A percentile compares a stretch with the other conserved stretches of the same genome.
phyloP scores from a whole-genome alignment of 2,329 filamentous ascomycete species.

The Elsinoe batatas region DNA sequence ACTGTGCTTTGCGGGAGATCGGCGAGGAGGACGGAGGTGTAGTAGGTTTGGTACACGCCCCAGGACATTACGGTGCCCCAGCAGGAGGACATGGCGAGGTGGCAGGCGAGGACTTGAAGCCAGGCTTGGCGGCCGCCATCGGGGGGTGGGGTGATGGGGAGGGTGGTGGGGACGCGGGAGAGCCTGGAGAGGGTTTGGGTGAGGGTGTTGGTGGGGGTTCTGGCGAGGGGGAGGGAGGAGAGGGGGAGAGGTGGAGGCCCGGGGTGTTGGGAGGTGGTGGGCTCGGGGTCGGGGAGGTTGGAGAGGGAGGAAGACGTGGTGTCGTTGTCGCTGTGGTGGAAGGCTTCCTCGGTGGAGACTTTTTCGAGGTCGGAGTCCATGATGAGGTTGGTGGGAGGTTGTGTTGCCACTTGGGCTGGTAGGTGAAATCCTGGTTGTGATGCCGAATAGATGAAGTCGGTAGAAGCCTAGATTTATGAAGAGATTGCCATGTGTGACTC shows the following conservation, averaged over 20 bases:
- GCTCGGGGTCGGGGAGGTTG: not conserved
- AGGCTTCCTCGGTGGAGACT: not conserved
- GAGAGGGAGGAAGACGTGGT: not conserved
- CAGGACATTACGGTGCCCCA: slow-evolving; percentile 34
- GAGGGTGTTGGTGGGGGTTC: not conserved
- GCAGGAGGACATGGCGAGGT: slow-evolving; percentile 22
- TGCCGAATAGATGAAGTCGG: too few relatives aligned
- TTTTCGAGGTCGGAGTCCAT: slow-evolving; percentile 4
- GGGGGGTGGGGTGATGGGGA: slow-evolving; percentile 26
- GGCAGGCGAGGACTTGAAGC: slow-evolving; percentile 29
- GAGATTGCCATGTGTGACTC: not conserved
- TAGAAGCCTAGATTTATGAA: not conserved
- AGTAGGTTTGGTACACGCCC: slow-evolving; percentile 41
- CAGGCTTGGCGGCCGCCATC: slow-evolving; percentile 35
- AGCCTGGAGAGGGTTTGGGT: slow-evolving; percentile 3
- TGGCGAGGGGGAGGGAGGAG: not conserved
- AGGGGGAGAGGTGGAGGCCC: not conserved
- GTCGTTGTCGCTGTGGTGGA: not conserved
- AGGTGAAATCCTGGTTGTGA: too few relatives aligned
- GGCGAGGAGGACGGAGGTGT: slow-evolving; percentile 25
- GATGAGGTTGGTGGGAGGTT: not conserved
- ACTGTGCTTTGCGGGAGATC: slow-evolving; percentile 29
- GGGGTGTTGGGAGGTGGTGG: not conserved
- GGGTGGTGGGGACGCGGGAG: slow-evolving; percentile 2
- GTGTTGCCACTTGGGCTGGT: too few relatives aligned